Evolutionary conservation across 129 eudicot genomes (phyloP), one percentile per base, ranked within the genome.

Genomic region (Artemisia tridentata): DNA sequence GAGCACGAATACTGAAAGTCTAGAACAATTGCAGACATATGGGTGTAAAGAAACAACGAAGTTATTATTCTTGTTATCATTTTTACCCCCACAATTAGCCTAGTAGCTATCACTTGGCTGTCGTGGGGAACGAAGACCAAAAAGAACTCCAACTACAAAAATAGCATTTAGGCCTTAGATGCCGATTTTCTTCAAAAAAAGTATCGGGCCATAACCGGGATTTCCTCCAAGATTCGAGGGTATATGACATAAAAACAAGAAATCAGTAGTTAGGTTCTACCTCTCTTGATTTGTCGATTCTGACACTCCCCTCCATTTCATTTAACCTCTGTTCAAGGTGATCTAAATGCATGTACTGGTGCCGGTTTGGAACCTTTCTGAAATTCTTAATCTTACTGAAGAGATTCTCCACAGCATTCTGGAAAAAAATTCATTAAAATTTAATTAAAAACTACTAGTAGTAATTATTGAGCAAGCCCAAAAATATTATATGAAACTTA

Each of bases 381-480:
- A 47, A 46, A 49, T 63, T 76, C 50, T 50, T 64, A 59, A 78
- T 67, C 75, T 68, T 78, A 72, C 20, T 75, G 74, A 49, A 75
- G 29, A 71, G 17, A 15, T 75, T 75, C 75, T 81, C 84, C 38
- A 54, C 71, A 50, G 85, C 81, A 77, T 78, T 63, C 91, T 83
- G 67, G 54, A 71, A 1, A 67, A 45, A 23, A 45, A 57, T 21
- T 29, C 11, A n/a, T 46, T 29, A 41, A 14, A 54, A 58, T 12
- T 18, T 46, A 14, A 51, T 29, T 29, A 53, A 70, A 25, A 21
- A 15, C 43, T 68, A 58, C 62, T 31, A 46, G 17, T 25, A 11
- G 20, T 11, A 17, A 54, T 5, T 25, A 45, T 16, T 6, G 65
- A 49, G 17, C 14, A 59, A 4, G 29, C n/a, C 20, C 27, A 49